Evolutionary conservation across 2,329 filamentous ascomycete genomes (phyloP).

Genomic region (Beauveria asiatica): DNA sequence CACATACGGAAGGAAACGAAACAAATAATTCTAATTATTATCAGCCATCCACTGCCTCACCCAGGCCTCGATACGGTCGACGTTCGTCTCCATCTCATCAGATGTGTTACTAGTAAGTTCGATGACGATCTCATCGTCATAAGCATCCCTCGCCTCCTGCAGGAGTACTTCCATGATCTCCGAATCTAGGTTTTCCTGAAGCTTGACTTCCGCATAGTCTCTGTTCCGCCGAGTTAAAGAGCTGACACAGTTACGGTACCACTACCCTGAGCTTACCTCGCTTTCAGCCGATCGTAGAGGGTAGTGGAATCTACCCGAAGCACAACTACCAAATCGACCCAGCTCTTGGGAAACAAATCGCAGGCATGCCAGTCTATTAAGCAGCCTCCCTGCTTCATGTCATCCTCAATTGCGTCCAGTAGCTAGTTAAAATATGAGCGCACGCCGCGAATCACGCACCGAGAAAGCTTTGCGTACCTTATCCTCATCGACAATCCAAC

Average conservation of each 20-base stretch:
- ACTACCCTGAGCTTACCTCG: slow-evolving; percentile 43
- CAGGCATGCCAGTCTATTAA: slow-evolving; percentile 98
- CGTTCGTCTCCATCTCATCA: slow-evolving; percentile 81
- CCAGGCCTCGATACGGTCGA: slow-evolving; percentile 79
- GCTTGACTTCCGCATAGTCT: slow-evolving; percentile 75
- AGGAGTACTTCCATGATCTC: slow-evolving; percentile 96
- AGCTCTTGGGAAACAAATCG: slow-evolving; percentile 85
- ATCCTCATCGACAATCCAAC: slow-evolving; percentile 94
- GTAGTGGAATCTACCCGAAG: slow-evolving; percentile 70
- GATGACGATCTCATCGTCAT: slow-evolving; percentile 79
- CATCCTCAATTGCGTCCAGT: slow-evolving; percentile 80
- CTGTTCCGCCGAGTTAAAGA: slow-evolving; percentile 28
- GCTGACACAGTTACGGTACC: neutral
- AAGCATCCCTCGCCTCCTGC: slow-evolving; percentile 81
- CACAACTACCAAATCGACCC: slow-evolving; percentile 93
- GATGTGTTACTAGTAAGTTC: slow-evolving; percentile 75
- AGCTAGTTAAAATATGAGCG: slow-evolving; percentile 40
- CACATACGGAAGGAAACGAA: no score
- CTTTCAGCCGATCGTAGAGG: slow-evolving; percentile 75
- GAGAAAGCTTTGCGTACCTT: slow-evolving; percentile 49
- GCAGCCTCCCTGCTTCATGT: slow-evolving; percentile 68
- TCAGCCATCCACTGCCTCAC: slow-evolving; percentile 72
- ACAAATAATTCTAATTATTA: slow-evolving; percentile 19
- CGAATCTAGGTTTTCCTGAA: slow-evolving; percentile 92
- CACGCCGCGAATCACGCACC: neutral